Evolutionary conservation across 2,329 filamentous ascomycete species (phyloP), one percentile per base, ranked within the genome.

Genomic region (Ophiobolus disseminans): DNA sequence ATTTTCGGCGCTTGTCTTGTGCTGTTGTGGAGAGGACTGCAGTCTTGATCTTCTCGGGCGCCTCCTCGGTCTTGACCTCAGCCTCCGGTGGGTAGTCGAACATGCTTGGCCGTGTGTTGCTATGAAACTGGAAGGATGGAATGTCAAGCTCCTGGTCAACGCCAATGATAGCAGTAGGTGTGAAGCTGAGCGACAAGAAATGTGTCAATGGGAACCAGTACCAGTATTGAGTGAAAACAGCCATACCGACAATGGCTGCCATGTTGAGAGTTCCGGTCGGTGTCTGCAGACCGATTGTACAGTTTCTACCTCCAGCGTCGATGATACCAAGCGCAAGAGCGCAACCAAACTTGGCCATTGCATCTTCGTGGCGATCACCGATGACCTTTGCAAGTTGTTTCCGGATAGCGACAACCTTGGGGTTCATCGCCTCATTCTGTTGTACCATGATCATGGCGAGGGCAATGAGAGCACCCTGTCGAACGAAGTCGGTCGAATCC

Each of bases 191-290:
- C 0, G 93, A 95, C 48, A 99, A 75, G 85, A 99, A 99, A 76
- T 99, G 94, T 22, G 94, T 96, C 66, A 97, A 88, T 51, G 94
- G 94, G 84, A 99, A 99, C 94, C 94, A 99, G 80, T 99, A 99
- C 94, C 94, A 99, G 80, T 99, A 99, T 73, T 99, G 94, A 7
- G 92, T 96, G 77, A 99, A 99, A 44, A 99, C 89, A 21, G 91
- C 93, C 86, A 96, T 96, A 61, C 94, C 95, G 14, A 99, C 92
- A 60, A 99, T 96, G 53, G 91, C 95, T 14, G 92, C 86, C 92
- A 99, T 97, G 80, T 99, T 97, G 60, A 99, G 85, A 72, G 97
- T 99, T 57, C 95, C 95, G 0, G 93, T 97, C 76, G 96, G 94
- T 1, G 94, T 99, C 75, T 99, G 94, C 30, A 99, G 82, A 22